Evolutionary conservation across 306 rosid species (phyloP).

Genomic region (Trifolium pratense): DNA sequence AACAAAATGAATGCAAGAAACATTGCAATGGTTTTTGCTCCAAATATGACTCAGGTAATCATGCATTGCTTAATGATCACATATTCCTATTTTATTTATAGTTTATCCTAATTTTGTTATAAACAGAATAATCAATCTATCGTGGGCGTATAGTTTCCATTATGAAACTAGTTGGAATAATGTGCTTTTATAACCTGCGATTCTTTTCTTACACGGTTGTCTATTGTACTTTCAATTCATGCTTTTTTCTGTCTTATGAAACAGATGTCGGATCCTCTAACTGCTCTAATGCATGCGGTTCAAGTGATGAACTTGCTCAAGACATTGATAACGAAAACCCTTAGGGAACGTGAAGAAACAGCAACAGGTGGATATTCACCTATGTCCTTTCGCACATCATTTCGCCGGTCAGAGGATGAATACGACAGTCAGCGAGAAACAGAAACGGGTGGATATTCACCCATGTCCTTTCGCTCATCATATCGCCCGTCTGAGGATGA

Average conservation of each 20-base stretch:
- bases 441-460: constrained; percentile 65
- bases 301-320: constrained; percentile 98
- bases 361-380: constrained; percentile 71
- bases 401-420: constrained; percentile 57
- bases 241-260: constrained; percentile 33
- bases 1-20: constrained; percentile 97
- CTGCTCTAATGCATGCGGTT: constrained; percentile 98
- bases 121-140: too few species aligned
- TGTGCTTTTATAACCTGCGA: too few species aligned
- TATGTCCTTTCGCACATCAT: constrained; percentile 72
- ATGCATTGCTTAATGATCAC: not conserved
- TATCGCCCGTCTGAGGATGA: constrained; percentile 59
- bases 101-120: not conserved
- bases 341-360: constrained; percentile 78
- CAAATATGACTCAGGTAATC: constrained; percentile 93
- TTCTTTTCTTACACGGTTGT: not conserved
- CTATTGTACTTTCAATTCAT: constrained; percentile 25
- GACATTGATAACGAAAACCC: constrained; percentile 77
- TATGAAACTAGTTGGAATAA: too few species aligned
- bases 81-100: not conserved
- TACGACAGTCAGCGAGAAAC: constrained; percentile 47
- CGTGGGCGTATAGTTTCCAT: too few species aligned
- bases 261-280: constrained; percentile 99
- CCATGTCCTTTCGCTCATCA: constrained; percentile 76
- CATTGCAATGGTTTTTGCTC: constrained; percentile 97